Evolutionary conservation across 805 yeast species (phyloP), one percentile per base, ranked within the genome.

Genomic region (Wickerhamiella azymoides): DNA sequence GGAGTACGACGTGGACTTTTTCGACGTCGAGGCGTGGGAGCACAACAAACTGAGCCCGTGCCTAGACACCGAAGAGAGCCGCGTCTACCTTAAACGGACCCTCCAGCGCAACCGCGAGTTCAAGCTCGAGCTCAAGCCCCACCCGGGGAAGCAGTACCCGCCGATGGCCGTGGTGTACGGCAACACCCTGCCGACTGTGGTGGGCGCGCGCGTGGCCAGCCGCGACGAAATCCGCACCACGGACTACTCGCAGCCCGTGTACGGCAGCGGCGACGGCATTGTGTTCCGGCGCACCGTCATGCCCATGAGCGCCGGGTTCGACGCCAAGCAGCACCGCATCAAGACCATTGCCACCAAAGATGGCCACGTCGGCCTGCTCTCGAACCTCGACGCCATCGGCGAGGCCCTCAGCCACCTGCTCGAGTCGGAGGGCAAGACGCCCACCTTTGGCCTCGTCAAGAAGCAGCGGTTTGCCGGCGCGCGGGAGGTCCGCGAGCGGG

Each of bases 181-280:
- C 9, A 76, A 83, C 57, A 68, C 72, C 7, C 80, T 84, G 1
- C 96, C 96, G 0, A 82, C 94, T 0, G 88, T 84, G 3, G 71
- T 92, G 44, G 94, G 89, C 7, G 80, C 84, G 2, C 65, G 77
- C 45, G 92, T 86, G 1, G 59, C 67, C 27, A 74, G 79, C 5
- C 58, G 58, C 10, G 72, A 79, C 37, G 92, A 77, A 32, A 77
- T 88, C 48, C 70, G 65, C 47, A 69, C 72, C 35, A 95, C 94
- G 3, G 72, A 76, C 51, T 86, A 82, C 63, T 76, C 72, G 51
- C 79, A 83, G 54, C 80, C 84, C 54, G 76, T 72, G 54, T 86
- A 84, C 56, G 94, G 94, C 0, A 84, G 84, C 4, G 96, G 96
- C 13, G 96, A 88, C 60, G 96, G 96, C 37, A 96, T 88, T 16